Percentiles rank a stretch among this genome's conserved stretches.
phyloP scores from a whole-genome alignment of 202 grass and related monocot species.

The Panicum virgatum region DNA sequence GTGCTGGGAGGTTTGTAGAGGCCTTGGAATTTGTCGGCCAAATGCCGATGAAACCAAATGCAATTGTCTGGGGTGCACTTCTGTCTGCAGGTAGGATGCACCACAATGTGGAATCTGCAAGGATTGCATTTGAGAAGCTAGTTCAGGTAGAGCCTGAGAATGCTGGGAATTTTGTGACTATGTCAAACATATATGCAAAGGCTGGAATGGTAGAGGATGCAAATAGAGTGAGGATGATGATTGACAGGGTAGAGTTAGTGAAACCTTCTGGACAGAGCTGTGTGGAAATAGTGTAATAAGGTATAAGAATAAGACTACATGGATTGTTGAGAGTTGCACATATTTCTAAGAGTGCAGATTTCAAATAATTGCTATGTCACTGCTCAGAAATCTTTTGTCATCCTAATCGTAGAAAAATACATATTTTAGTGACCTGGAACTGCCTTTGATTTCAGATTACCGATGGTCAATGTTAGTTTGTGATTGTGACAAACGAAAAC shows the following conservation, averaged over 20 bases:
- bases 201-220: constrained; percentile 64
- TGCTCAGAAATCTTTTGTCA: not conserved
- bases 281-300: constrained; percentile 31
- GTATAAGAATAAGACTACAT: not conserved
- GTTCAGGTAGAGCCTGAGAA: constrained; percentile 67
- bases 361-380: too few species aligned
- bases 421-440: not conserved
- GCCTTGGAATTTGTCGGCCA: constrained; percentile 38
- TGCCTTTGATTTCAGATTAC: constrained; percentile 19
- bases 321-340: not conserved
- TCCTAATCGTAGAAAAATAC: not conserved
- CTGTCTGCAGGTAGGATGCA: constrained; percentile 57
- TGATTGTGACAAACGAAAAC: not conserved
- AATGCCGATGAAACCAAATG: constrained; percentile 49
- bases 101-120: constrained; percentile 64
- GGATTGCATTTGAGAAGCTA: constrained; percentile 61
- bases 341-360: not conserved
- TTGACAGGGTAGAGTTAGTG: constrained; percentile 48
- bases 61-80: constrained; percentile 62
- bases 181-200: constrained; percentile 75
- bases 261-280: constrained; percentile 68
- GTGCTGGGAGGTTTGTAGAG: constrained; percentile 63
- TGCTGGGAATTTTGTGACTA: constrained; percentile 73
- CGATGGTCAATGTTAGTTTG: not conserved
- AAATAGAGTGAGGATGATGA: constrained; percentile 57